A percentile compares a stretch with the other conserved stretches of the same genome.
Conservation (phyloP, 2,329 filamentous ascomycete species). For the Aureobasidium leucospermi region DNA sequence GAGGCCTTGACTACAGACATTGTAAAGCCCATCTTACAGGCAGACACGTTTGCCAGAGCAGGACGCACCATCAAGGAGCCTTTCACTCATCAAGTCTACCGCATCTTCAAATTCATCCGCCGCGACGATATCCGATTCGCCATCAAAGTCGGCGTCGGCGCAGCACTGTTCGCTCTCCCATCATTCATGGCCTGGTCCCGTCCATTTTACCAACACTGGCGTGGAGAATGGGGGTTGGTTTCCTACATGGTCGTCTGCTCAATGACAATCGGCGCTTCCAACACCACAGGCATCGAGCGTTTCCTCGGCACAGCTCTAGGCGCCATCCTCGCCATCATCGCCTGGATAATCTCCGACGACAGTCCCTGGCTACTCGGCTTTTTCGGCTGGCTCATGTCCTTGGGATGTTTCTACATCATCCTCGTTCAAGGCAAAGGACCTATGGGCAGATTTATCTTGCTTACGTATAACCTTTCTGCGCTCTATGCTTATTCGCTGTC, state of each 20-base stretch:
- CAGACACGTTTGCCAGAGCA: slow-evolving; percentile 24
- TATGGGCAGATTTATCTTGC: slow-evolving; percentile 84
- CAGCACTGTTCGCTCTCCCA: slow-evolving; percentile 79
- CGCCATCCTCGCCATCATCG: slow-evolving; percentile 63
- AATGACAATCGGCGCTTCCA: slow-evolving; percentile 94
- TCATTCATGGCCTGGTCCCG: slow-evolving; percentile 75
- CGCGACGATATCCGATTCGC: slow-evolving; percentile 69
- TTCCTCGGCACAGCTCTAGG: slow-evolving; percentile 83
- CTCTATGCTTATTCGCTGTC: slow-evolving; percentile 90
- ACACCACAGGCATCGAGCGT: slow-evolving; percentile 81
- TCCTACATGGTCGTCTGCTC: slow-evolving; percentile 98
- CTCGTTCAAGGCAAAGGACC: slow-evolving; percentile 76
- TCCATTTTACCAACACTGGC: slow-evolving; percentile 76
- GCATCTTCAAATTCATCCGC: slow-evolving; percentile 48
- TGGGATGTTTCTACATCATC: slow-evolving; percentile 85
- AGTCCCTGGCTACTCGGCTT: slow-evolving; percentile 70
- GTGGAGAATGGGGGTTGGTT: slow-evolving; percentile 92
- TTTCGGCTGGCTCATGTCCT: slow-evolving; percentile 72
- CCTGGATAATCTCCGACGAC: slow-evolving; percentile 70
- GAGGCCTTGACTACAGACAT: slow-evolving; percentile 23
- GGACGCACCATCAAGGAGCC: slow-evolving; percentile 7
- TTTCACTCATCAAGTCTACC: slow-evolving; percentile 39
- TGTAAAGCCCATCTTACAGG: slow-evolving; percentile 23
- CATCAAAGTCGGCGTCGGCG: slow-evolving; percentile 87
- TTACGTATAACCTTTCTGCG: slow-evolving; percentile 93